A percentile compares a stretch with the other conserved stretches of the same genome.
Conservation (phyloP, 2,329 filamentous ascomycete species). For the Macrophomina tecta region DNA sequence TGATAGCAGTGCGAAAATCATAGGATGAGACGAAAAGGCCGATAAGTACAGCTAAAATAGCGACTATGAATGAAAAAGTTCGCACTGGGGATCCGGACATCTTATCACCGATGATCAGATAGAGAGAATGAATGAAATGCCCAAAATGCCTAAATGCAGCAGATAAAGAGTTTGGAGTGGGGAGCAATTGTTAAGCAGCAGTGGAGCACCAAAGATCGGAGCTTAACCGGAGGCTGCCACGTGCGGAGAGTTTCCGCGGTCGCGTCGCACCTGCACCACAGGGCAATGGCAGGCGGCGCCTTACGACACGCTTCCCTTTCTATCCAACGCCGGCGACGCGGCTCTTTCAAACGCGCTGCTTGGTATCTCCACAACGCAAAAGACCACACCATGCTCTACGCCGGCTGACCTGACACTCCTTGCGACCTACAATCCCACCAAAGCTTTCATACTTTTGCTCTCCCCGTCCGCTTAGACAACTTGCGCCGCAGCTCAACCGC, state of each 20-base stretch:
- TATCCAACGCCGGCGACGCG: background rate
- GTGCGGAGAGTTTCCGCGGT: constrained; percentile 19
- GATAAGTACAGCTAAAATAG: background rate
- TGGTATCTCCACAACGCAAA: background rate
- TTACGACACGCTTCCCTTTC: constrained; percentile 19
- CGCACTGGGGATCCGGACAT: constrained; percentile 7
- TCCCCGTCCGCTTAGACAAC: background rate
- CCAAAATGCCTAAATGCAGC: background rate
- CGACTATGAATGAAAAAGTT: constrained; percentile 7
- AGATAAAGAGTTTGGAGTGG: background rate
- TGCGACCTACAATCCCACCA: background rate
- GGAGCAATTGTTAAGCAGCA: constrained; percentile 18
- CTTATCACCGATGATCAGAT: background rate
- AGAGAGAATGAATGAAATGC: background rate
- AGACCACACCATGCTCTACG: background rate
- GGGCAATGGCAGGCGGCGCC: background rate
- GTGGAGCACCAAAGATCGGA: constrained; percentile 16
- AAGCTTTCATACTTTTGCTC: background rate
- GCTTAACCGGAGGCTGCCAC: constrained; percentile 6
- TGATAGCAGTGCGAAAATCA: background rate
- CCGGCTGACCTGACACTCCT: background rate
- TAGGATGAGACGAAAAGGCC: constrained; percentile 6
- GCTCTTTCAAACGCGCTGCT: constrained; percentile 12
- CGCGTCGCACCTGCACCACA: constrained; percentile 5
- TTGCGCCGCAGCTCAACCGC: constrained; percentile 14